Conservation (phyloP, 2,329 filamentous ascomycete species). For the Cordyceps tenuipes region DNA sequence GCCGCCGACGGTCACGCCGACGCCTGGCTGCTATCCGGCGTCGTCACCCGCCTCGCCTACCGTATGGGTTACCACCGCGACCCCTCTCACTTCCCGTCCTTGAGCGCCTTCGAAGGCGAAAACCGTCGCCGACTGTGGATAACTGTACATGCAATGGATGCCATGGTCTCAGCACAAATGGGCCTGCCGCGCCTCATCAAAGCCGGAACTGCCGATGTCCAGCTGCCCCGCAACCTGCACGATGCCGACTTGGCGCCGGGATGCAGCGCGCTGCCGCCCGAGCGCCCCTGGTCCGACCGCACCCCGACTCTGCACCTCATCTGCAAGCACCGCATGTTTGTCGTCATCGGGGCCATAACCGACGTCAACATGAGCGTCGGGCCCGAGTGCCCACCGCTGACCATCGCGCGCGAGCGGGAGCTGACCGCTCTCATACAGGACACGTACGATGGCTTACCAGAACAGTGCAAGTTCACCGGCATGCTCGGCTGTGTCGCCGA, state of each 20-base stretch:
- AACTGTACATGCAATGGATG: constrained; percentile 34
- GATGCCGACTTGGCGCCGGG: constrained; percentile 15
- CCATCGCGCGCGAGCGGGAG: neutral
- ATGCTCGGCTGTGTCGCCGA: constrained; percentile 6
- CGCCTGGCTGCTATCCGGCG: constrained; percentile 36
- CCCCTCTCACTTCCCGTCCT: constrained; percentile 26
- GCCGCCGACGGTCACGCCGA: constrained; percentile 26
- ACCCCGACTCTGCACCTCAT: constrained; percentile 21
- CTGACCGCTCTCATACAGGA: neutral
- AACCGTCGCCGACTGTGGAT: constrained; percentile 41
- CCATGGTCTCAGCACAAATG: constrained; percentile 37
- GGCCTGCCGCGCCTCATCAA: constrained; percentile 40
- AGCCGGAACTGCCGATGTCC: constrained; percentile 15
- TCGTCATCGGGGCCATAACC: constrained; percentile 10
- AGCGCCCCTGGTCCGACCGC: constrained; percentile 15
- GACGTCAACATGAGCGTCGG: constrained; percentile 4
- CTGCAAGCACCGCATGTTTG: constrained; percentile 21
- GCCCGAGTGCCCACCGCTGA: neutral
- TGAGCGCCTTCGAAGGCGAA: constrained; percentile 38
- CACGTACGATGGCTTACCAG: constrained; percentile 3
- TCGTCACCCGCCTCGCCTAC: constrained; percentile 36
- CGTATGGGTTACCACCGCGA: constrained; percentile 42
- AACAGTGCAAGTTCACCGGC: constrained; percentile 4
- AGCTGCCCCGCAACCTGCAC: constrained; percentile 17
- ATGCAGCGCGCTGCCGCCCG: constrained; percentile 13